Percentiles rank a stretch among this genome's conserved stretches.
Evolutionary conservation across 2,329 filamentous ascomycete species (phyloP).

Genomic region (Escovopsis sp.): DNA sequence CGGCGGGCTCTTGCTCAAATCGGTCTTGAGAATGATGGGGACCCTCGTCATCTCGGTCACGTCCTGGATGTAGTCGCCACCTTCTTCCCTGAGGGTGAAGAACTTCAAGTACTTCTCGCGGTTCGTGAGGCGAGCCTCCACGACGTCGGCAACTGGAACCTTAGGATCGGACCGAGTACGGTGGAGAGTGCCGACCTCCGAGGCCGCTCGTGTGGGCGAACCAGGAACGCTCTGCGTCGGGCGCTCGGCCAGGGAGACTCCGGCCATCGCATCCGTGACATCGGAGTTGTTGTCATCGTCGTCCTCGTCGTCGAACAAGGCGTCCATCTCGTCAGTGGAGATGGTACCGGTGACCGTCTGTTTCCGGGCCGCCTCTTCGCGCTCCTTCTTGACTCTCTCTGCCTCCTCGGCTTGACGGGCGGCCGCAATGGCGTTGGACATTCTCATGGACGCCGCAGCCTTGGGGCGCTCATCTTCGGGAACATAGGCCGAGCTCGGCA

Average conservation of each 20-base stretch:
- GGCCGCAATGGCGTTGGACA: conserved; percentile 60
- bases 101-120: conserved; percentile 93
- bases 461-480: conserved; percentile 94
- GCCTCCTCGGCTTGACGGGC: conserved; percentile 71
- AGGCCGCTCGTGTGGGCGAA: conserved; percentile 66
- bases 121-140: conserved; percentile 69
- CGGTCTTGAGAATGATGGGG: conserved; percentile 96
- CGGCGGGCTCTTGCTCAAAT: conserved; percentile 97
- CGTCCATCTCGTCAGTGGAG: conserved; percentile 82
- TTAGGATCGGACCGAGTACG: conserved; percentile 91
- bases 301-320: conserved; percentile 84
- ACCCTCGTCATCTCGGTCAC: conserved; percentile 95
- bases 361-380: conserved; percentile 80
- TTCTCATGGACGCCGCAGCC: conserved; percentile 57
- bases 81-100: conserved; percentile 81
- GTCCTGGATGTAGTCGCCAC: conserved; percentile 94
- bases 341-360: conserved; percentile 92
- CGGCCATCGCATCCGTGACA: conserved; percentile 78
- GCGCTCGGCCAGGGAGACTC: conserved; percentile 76
- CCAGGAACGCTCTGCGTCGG: conserved; percentile 92
- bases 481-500: conserved; percentile 88
- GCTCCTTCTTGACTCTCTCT: conserved; percentile 67
- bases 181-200: conserved; percentile 55
- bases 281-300: conserved; percentile 76
- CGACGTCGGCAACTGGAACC: conserved; percentile 58